Conservation (phyloP, 2,329 filamentous ascomycete species). For the Bipolaris zeicola region DNA sequence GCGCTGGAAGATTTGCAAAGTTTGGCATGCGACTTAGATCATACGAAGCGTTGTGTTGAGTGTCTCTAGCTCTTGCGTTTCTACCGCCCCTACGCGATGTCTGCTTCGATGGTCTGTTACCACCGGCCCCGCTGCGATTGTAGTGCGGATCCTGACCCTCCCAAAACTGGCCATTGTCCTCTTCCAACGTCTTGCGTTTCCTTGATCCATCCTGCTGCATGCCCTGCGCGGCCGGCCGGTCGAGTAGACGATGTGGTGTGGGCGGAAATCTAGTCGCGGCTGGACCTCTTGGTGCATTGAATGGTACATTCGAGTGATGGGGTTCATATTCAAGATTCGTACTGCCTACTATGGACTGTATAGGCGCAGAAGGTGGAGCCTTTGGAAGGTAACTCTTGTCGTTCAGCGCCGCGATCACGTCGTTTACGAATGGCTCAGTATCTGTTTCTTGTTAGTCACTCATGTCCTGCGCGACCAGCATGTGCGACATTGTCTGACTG, state of each 20-base stretch:
- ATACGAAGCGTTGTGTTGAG: conserved; percentile 15
- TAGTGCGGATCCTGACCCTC: conserved; percentile 52
- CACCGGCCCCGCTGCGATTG: conserved; percentile 31
- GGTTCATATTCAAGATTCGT: conserved; percentile 29
- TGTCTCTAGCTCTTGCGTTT: conserved; percentile 11
- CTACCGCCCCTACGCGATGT: conserved; percentile 59
- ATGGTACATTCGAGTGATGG: conserved; percentile 22
- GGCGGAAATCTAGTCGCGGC: conserved; percentile 18
- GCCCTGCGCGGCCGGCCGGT: conserved; percentile 15
- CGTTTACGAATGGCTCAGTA: conserved; percentile 68
- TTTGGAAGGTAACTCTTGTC: conserved; percentile 54
- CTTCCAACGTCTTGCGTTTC: conserved; percentile 65
- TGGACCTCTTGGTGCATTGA: conserved; percentile 33
- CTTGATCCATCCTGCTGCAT: conserved; percentile 35
- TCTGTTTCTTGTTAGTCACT: conserved; percentile 50
- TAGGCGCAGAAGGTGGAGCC: conserved; percentile 28
- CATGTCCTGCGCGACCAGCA: neutral
- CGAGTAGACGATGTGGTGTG: conserved; percentile 18
- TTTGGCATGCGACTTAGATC: conserved; percentile 19
- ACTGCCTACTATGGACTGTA: conserved; percentile 30
- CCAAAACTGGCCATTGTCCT: conserved; percentile 52
- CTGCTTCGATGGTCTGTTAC: conserved; percentile 59
- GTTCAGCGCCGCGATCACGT: conserved; percentile 70
- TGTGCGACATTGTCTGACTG: neutral
- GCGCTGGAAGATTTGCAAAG: conserved; percentile 44